Evolutionary conservation across 208 protist genomes (phyloP).

Genomic region (Leishmania tropica): DNA sequence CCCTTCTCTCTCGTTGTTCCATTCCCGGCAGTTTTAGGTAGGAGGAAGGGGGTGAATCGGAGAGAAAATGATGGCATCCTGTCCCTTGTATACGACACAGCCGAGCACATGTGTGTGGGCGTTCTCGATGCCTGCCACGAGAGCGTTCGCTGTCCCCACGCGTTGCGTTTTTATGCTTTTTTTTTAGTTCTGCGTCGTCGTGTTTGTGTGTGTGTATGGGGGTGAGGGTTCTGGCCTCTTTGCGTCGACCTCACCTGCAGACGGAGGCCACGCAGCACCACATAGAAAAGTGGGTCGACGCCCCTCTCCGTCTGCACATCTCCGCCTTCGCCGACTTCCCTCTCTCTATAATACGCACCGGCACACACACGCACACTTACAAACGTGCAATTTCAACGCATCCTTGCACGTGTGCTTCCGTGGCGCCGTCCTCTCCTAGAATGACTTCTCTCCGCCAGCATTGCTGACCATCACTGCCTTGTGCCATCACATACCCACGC

Average conservation of each 20-base stretch:
- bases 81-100: background rate
- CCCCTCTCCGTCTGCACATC: background rate
- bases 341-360: background rate
- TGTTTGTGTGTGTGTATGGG: slow-evolving; percentile 4
- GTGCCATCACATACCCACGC: background rate
- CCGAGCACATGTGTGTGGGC: background rate
- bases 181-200: background rate
- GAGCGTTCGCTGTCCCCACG: background rate
- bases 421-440: background rate
- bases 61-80: background rate
- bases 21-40: background rate
- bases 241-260: background rate
- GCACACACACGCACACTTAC: background rate
- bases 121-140: background rate
- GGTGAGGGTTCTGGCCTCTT: background rate
- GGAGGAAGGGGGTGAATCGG: background rate
- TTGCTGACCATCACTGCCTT: background rate
- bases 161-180: background rate
- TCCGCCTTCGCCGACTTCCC: background rate
- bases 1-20: background rate
- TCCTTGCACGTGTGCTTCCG: background rate
- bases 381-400: background rate
- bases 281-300: background rate
- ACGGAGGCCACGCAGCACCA: background rate
- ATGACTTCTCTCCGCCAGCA: background rate